These are phyloP conservation scores for Przewalskia tangutica DNA, from an alignment of 257 asterid genomes.

Conservation along the genomic window DNA sequence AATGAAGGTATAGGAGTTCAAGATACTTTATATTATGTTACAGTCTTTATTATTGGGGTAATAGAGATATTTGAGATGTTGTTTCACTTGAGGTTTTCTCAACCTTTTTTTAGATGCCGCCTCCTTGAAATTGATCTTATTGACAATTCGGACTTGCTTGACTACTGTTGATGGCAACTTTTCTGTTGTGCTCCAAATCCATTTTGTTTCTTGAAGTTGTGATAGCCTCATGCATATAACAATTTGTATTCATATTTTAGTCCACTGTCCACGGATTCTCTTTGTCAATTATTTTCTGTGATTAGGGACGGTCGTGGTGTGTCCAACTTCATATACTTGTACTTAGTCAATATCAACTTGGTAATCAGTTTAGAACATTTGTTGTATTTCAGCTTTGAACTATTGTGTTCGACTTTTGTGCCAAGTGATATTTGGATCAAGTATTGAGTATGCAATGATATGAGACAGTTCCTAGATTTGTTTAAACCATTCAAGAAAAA, in stretches of 20 bases:
- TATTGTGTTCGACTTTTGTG: neutral
- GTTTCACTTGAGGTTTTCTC: neutral
- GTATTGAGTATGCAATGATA: neutral
- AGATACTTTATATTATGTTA: neutral
- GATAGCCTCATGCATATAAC: neutral
- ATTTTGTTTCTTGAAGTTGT: neutral
- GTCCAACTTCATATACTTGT: neutral
- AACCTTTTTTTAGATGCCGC: neutral
- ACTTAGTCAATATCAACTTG: neutral
- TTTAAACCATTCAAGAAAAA: neutral
- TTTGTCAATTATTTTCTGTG: neutral
- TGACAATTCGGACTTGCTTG: neutral
- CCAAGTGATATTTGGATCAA: neutral
- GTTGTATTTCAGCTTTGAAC: neutral
- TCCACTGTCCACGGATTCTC: neutral
- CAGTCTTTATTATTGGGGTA: neutral
- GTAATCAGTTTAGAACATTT: neutral
- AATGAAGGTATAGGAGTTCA: conserved; percentile 32
- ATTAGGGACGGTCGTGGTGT: neutral
- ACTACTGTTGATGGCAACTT: neutral
- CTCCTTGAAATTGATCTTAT: neutral
- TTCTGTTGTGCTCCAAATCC: neutral
- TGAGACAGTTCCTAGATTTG: neutral
- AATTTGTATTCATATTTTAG: neutral
- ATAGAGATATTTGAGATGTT: neutral